Evolutionary conservation across 805 yeast species (phyloP).

Genomic region (Hanseniaspora osmophila): DNA sequence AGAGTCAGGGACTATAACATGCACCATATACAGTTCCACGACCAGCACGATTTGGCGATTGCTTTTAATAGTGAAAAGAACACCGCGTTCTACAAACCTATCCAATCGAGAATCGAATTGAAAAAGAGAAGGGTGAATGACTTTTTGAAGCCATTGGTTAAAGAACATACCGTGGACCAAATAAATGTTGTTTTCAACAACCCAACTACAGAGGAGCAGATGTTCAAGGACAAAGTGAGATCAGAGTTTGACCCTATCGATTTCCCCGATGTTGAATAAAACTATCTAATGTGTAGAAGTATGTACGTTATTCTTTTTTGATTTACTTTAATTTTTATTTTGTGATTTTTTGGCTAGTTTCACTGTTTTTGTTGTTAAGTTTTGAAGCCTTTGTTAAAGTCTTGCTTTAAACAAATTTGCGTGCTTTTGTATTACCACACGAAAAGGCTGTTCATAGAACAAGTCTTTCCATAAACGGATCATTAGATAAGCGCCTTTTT

Average conservation of each 20-base stretch:
- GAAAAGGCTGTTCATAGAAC: no score
- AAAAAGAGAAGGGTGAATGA: constrained; percentile 67
- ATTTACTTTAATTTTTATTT: no score
- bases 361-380: no score
- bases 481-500: no score
- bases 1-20: constrained; percentile 74
- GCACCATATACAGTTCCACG: constrained; percentile 27
- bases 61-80: constrained; percentile 40
- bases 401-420: no score
- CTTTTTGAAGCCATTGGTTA: constrained; percentile 26
- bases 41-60: constrained; percentile 33
- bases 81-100: constrained; percentile 63
- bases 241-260: constrained; percentile 61
- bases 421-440: no score
- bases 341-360: no score
- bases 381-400: no score
- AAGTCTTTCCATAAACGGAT: no score
- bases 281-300: no score
- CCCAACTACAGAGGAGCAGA: constrained; percentile 47
- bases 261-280: constrained; percentile 23
- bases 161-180: constrained; percentile 42
- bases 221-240: constrained; percentile 41
- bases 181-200: constrained; percentile 43
- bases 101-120: constrained; percentile 63
- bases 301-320: no score